Evolutionary conservation across 2,329 filamentous ascomycete genomes (phyloP).

Genomic region (Alternaria sp.): DNA sequence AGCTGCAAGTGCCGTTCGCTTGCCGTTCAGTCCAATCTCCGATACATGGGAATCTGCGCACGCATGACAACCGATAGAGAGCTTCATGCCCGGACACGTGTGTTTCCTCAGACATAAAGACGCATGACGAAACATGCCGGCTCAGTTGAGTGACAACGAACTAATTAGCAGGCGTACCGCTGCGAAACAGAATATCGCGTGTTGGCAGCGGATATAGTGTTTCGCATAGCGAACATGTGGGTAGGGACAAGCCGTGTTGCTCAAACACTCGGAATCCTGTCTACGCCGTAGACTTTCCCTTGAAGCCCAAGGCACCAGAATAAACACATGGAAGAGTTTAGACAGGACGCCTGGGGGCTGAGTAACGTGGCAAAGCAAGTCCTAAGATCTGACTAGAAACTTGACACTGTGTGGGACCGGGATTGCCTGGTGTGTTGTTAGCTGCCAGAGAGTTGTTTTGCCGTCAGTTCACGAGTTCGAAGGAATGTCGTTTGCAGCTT

Average conservation of each 20-base stretch:
- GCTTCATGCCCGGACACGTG: conserved; percentile 1
- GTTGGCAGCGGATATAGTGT: conserved; percentile 14
- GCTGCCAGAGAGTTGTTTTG: conserved; percentile 13
- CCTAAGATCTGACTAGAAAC: background rate
- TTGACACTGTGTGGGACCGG: background rate
- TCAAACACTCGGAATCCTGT: conserved; percentile 2
- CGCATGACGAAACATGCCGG: conserved; percentile 22
- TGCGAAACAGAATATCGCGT: conserved; percentile 7
- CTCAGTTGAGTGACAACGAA: conserved; percentile 5
- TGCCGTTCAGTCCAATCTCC: conserved; percentile 7
- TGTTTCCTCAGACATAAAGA: conserved; percentile 5
- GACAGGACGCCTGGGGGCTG: background rate
- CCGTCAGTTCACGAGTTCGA: conserved; percentile 6
- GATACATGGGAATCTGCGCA: background rate
- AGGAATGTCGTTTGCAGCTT: conserved; percentile 9
- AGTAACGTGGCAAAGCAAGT: conserved; percentile 6
- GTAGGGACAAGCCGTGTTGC: conserved; percentile 13
- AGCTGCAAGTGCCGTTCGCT: conserved; percentile 7
- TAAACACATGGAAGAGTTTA: background rate
- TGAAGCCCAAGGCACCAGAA: background rate
- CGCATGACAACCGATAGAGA: conserved; percentile 3
- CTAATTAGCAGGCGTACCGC: conserved; percentile 2
- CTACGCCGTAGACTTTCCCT: background rate
- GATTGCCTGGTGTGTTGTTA: conserved; percentile 6
- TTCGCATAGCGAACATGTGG: conserved; percentile 20